Conservation (phyloP, 352 stramenopile species). For the Blastocystis sp. region DNA sequence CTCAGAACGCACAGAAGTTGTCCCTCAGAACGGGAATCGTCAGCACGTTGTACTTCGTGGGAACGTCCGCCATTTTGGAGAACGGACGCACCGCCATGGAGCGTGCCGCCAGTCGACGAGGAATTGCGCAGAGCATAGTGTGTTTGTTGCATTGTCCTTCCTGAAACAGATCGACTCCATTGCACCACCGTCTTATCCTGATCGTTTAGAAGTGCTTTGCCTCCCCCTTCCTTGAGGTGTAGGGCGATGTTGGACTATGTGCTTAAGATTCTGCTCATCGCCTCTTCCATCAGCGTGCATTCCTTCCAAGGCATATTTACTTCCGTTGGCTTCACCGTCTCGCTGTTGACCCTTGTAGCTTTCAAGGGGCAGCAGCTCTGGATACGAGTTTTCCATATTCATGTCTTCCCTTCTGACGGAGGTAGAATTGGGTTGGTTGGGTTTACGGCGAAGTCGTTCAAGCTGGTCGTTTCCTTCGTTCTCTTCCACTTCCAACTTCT, state of each 20-base stretch:
- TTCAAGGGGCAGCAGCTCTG: slow-evolving; percentile 1
- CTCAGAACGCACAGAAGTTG: slow-evolving; percentile 1
- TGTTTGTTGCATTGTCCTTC: too few species aligned
- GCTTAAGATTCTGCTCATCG: slow-evolving; percentile 36
- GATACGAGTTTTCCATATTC: slow-evolving; percentile 71
- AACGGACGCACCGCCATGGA: background rate
- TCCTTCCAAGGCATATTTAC: slow-evolving; percentile 73
- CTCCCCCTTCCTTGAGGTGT: too few species aligned
- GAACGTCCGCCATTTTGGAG: background rate
- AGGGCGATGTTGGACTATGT: slow-evolving; percentile 51
- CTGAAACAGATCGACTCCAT: too few species aligned
- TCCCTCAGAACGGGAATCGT: slow-evolving; percentile 59
- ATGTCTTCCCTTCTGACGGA: slow-evolving; percentile 73
- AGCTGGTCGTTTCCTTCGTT: slow-evolving; percentile 49
- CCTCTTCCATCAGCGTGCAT: slow-evolving; percentile 38
- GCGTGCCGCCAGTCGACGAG: background rate
- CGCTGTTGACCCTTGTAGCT: slow-evolving; percentile 37
- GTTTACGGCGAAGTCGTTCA: slow-evolving; percentile 6
- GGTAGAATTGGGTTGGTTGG: background rate
- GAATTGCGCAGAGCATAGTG: too few species aligned
- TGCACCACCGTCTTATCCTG: too few species aligned
- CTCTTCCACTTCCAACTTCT: slow-evolving; percentile 30
- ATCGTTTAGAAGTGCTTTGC: too few species aligned
- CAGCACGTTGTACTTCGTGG: slow-evolving; percentile 60
- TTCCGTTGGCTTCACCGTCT: background rate